Percentiles rank a stretch among this genome's conserved stretches.
Evolutionary conservation across 139 green algal species (phyloP).

Genomic region (Coccomyxa sp.): DNA sequence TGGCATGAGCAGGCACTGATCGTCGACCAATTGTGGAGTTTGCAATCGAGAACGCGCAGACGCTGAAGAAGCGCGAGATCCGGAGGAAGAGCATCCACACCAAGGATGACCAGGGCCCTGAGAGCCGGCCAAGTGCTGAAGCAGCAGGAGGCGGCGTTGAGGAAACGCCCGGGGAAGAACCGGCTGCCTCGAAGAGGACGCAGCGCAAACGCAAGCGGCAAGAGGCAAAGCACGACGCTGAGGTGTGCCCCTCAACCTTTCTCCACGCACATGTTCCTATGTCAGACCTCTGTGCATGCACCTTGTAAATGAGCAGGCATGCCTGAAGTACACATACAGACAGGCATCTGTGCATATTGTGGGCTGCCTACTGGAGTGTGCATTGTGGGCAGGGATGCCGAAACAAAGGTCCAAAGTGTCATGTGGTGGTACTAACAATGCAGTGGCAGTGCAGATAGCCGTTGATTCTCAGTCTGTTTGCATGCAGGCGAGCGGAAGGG

Average conservation of each 20-base stretch:
- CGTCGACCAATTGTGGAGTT: slow-evolving; percentile 86
- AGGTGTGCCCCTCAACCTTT: background rate
- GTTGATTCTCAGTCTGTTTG: too few species aligned
- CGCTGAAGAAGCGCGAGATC: slow-evolving; percentile 25
- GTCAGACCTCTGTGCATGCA: background rate
- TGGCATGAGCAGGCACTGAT: slow-evolving; percentile 17
- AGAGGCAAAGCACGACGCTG: background rate
- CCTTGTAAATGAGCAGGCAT: background rate
- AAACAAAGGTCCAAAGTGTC: background rate
- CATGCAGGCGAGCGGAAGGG: too few species aligned
- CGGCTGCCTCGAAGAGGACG: background rate
- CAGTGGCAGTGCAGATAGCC: too few species aligned
- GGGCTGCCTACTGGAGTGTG: background rate
- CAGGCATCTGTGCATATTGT: background rate
- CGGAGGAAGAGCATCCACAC: background rate
- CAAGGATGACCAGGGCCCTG: background rate
- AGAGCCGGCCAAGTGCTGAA: background rate
- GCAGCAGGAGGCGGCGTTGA: background rate
- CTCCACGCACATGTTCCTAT: too few species aligned
- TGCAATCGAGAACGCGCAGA: slow-evolving; percentile 79
- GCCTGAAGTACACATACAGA: background rate
- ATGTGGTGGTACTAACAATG: too few species aligned
- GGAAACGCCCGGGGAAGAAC: background rate
- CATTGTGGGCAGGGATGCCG: background rate
- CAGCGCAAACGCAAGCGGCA: background rate